phyloP scores from a whole-genome alignment of 257 asterid genomes.

The Solanum chaucha region DNA sequence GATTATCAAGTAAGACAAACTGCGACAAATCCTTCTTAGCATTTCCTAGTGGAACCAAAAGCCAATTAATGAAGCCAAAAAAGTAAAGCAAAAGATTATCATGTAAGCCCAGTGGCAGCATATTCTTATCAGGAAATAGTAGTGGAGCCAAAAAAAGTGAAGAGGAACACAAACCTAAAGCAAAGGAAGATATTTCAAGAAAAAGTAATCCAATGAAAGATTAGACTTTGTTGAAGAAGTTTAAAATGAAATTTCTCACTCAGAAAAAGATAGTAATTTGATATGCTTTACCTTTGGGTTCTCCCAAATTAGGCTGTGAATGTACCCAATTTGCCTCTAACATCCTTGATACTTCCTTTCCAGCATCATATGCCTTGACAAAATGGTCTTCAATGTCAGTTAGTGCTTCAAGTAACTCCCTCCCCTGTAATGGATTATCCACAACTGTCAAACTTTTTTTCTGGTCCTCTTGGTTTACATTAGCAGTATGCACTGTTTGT shows the following conservation, averaged over 20 bases:
- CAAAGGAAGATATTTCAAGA: neutral
- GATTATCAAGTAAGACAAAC: neutral
- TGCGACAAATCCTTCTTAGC: neutral
- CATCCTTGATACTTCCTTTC: constrained; percentile 85
- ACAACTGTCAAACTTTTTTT: constrained; percentile 53
- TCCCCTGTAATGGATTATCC: constrained; percentile 67
- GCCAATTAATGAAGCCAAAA: neutral
- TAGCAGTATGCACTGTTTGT: constrained; percentile 19
- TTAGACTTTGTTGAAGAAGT: neutral
- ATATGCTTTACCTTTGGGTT: constrained; percentile 52
- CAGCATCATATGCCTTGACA: constrained; percentile 76
- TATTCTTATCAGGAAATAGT: neutral
- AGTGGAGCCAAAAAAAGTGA: neutral
- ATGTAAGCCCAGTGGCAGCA: neutral
- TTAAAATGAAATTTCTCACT: neutral
- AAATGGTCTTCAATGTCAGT: constrained; percentile 79
- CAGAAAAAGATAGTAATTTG: neutral
- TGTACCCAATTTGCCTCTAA: constrained; percentile 78
- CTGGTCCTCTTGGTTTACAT: constrained; percentile 31
- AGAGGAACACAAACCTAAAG: neutral
- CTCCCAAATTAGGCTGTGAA: constrained; percentile 74
- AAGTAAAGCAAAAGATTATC: neutral
- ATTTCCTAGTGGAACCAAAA: neutral
- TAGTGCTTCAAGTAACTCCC: constrained; percentile 83
- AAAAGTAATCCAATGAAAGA: neutral